phyloP scores from a whole-genome alignment of 2,329 filamentous ascomycete genomes.

The Plenodomus lindquistii region DNA sequence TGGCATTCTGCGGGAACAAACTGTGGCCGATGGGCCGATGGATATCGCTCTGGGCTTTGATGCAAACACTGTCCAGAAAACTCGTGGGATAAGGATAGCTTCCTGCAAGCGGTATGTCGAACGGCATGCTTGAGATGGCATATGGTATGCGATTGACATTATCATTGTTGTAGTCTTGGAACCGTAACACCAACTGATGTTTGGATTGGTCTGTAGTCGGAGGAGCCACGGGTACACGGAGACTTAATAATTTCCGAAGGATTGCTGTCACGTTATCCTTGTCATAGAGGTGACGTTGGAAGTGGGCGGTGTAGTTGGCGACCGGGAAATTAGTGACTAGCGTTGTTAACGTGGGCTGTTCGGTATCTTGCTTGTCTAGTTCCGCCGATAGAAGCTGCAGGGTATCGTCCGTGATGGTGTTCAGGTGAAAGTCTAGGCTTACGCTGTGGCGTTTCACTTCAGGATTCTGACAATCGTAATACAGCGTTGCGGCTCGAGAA shows the following conservation, averaged over 20 bases:
- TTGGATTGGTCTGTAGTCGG: neutral
- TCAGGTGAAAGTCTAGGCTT: constrained; percentile 15
- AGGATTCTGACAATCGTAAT: constrained; percentile 12
- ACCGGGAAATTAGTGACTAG: constrained; percentile 2
- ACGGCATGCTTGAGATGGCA: neutral
- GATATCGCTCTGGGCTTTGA: constrained; percentile 8
- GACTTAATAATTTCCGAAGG: neutral
- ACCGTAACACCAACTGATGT: neutral
- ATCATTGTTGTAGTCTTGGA: neutral
- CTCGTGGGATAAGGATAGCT: neutral
- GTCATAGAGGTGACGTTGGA: constrained; percentile 11
- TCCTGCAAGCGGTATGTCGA: constrained; percentile 4
- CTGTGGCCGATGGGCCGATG: constrained; percentile 6
- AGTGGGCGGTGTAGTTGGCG: neutral
- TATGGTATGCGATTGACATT: constrained; percentile 5
- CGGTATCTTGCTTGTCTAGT: neutral
- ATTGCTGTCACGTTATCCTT: neutral
- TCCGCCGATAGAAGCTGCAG: neutral
- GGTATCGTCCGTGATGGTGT: constrained; percentile 4
- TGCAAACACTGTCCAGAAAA: constrained; percentile 4
- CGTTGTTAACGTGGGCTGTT: neutral
- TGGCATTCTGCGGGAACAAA: constrained; percentile 3
- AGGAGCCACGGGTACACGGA: neutral
- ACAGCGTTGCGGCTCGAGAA: constrained; percentile 8
- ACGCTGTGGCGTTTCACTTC: constrained; percentile 8